A percentile compares a stretch with the other conserved stretches of the same genome.
Evolutionary conservation across 2,329 filamentous ascomycete species (phyloP).

Genomic region (Ambrosiella beaveri): DNA sequence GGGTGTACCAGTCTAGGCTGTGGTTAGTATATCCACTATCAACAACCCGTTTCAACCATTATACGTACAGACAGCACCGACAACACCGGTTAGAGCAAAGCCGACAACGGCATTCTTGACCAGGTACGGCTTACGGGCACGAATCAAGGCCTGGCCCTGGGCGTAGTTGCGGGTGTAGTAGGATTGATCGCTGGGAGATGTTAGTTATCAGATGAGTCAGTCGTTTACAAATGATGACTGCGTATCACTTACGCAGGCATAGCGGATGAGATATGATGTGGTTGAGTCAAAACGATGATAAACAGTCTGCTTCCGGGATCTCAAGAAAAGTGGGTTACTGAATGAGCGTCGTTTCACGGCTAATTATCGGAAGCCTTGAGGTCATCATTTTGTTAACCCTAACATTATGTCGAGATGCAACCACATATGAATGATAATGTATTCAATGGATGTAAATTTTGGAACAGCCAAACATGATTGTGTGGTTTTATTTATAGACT

Average conservation of each 20-base stretch:
- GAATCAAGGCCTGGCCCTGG: conserved; percentile 75
- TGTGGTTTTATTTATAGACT: too few species aligned
- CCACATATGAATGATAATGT: too few species aligned
- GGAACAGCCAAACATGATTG: too few species aligned
- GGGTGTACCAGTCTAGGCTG: conserved; percentile 38
- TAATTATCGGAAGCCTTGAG: too few species aligned
- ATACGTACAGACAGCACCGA: conserved; percentile 71
- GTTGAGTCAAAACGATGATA: not conserved
- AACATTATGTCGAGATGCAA: too few species aligned
- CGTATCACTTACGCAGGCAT: conserved; percentile 10
- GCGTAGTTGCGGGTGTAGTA: conserved; percentile 86
- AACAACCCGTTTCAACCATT: not conserved
- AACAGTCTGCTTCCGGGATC: too few species aligned
- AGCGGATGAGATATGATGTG: not conserved
- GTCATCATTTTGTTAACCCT: too few species aligned
- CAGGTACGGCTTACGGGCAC: conserved; percentile 80
- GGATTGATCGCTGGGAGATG: conserved; percentile 6
- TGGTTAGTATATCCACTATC: not conserved
- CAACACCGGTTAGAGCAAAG: conserved; percentile 53
- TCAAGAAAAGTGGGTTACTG: too few species aligned
- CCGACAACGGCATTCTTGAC: conserved; percentile 79
- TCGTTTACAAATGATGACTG: not conserved
- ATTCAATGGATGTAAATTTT: too few species aligned
- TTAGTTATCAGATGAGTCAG: not conserved
- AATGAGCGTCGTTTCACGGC: too few species aligned